phyloP scores from a whole-genome alignment of 179 eudicot genomes.

The Silene coronaria region DNA sequence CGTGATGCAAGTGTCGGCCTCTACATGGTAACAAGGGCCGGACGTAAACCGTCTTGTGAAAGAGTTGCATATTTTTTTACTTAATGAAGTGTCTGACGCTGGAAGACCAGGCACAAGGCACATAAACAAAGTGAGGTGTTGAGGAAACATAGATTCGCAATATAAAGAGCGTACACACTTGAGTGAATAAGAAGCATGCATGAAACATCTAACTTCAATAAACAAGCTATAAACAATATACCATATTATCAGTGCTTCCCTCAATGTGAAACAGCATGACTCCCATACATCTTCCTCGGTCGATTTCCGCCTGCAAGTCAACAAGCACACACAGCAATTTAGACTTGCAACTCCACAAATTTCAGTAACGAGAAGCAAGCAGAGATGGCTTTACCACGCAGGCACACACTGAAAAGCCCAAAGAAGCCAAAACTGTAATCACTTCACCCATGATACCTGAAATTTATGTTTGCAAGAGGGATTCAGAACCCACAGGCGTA shows the following conservation, averaged over 20 bases:
- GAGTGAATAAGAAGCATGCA: not conserved
- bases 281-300: slow-evolving; percentile 62
- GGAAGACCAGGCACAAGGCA: no score
- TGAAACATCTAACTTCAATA: not conserved
- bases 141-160: not conserved
- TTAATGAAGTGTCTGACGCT: no score
- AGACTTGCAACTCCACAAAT: not conserved
- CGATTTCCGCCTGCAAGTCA: slow-evolving; percentile 63
- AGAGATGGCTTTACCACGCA: slow-evolving; percentile 52
- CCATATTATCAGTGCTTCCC: slow-evolving; percentile 68
- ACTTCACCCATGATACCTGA: slow-evolving; percentile 82
- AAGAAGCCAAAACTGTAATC: slow-evolving; percentile 53
- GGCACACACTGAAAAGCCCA: slow-evolving; percentile 65
- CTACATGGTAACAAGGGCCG: not conserved
- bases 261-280: slow-evolving; percentile 85
- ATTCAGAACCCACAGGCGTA: slow-evolving; percentile 3
- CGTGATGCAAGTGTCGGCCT: not conserved
- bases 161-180: not conserved
- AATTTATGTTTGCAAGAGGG: not conserved
- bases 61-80: not conserved
- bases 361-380: not conserved
- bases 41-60: not conserved
- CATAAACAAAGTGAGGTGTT: no score
- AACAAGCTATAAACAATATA: slow-evolving; percentile 24
- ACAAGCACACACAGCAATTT: not conserved